Base-by-base conservation (phyloP, 805 yeast genomes). In the Wickerhamomyces ciferrii region DNA sequence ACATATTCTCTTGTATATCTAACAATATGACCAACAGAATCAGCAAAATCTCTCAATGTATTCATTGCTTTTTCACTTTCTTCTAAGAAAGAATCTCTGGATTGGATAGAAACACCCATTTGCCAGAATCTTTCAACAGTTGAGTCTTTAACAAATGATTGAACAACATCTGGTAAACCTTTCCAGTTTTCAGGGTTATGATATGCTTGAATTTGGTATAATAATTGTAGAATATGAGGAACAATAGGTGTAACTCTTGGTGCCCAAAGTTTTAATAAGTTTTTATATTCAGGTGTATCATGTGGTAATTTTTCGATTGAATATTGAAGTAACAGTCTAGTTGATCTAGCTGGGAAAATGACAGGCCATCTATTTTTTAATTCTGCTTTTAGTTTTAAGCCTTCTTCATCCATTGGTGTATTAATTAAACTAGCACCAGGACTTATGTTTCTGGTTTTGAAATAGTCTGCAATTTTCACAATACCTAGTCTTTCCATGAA, bases 111-210 rank as follows among this genome's bases (percentile, higher is more conserved):
- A 20, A 96, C 95, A 17, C 99, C 99, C 50, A 90, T 96, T 61
- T 95, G 98, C 99, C 99, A 94, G 63, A 94, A 94, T 58, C 98
- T 74, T 68, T 94, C 99, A 61, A 84, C 81, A 43, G 95, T 85
- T 49, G 95, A 84, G 56, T 88, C 84, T 53, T 79, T 78, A n/a
- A 92, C 96, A 70, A 95, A 92, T 1, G 92, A 75, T 62, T 88
- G 96, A 1, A 94, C 98, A 47, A 89, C 95, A 2, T 76, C 76
- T 0, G 99, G 98, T 42, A 94, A 71, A 36, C 80, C 87, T 14
- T 71, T 72, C 98, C 99, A 92, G 63, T 92, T 92, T 13, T 74
- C 84, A 0, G 98, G 96, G 58, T 94, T 87, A 62, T 90, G 97
- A 59, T 91, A 94, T 0, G 96, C 89, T 66, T 91, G 96, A 45